Conservation (phyloP, 148 eudicot species). For the Cornus kousa region DNA sequence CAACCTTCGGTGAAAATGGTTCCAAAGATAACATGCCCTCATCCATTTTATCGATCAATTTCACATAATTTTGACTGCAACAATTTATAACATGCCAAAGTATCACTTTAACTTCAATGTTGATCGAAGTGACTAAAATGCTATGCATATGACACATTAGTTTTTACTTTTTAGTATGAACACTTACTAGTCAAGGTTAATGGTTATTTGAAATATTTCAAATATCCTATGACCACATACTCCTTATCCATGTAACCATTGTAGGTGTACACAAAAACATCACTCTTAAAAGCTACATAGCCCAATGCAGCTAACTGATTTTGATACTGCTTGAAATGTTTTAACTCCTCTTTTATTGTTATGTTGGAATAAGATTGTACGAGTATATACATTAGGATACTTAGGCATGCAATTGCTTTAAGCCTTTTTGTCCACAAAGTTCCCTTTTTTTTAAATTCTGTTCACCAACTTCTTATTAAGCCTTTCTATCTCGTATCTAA, state of each 20-base stretch:
- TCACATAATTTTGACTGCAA: constrained; percentile 40
- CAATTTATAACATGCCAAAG: not conserved
- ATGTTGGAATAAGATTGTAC: constrained; percentile 37
- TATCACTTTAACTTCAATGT: no score
- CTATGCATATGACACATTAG: not conserved
- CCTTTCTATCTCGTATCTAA: constrained; percentile 32
- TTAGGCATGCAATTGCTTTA: no score
- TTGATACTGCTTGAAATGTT: constrained; percentile 35
- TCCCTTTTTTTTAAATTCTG: constrained; percentile 24
- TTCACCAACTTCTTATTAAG: constrained; percentile 33
- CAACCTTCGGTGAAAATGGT: constrained; percentile 35
- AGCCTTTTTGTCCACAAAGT: constrained; percentile 44
- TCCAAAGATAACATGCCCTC: constrained; percentile 37
- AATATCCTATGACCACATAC: constrained; percentile 58
- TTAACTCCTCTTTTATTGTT: constrained; percentile 41
- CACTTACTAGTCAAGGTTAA: constrained; percentile 47
- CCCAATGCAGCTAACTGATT: constrained; percentile 64
- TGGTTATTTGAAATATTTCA: constrained; percentile 55
- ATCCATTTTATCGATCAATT: constrained; percentile 45
- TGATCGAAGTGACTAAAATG: not conserved
- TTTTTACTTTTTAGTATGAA: no score
- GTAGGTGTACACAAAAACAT: constrained; percentile 54
- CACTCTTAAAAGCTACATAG: constrained; percentile 50
- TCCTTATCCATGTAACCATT: constrained; percentile 66
- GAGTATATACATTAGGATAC: no score